Base-by-base conservation (phyloP, 345 rosid species). In the Hibiscus syriacus region DNA sequence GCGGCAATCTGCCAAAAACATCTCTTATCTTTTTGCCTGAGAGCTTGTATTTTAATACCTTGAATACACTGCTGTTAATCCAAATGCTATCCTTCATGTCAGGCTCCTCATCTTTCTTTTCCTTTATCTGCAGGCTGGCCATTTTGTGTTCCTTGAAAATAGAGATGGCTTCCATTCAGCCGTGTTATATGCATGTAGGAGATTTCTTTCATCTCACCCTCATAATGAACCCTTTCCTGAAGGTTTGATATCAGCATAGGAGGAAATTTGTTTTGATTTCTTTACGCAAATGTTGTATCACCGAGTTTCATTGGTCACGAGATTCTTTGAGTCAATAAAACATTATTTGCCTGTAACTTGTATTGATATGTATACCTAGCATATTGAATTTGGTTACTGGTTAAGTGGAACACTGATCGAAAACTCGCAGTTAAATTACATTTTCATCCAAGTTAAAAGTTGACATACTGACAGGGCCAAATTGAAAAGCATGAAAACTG, bases 81-180 rank as follows among this genome's bases (percentile, higher is more conserved):
- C 16, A 4, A 65, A 14, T 46, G 13, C 32, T 13, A 9, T 20
- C 54, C 26, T 45, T 41, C 29, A 8, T 19, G 36, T 52, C 22
- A 45, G 65, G 2, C 39, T 50, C 0, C 43, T 71, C 17, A 65
- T 45, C 23, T 29, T 23, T 20, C 19, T 52, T 27, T 20, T 57
- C 4, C 57, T 53, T 29, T 14, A n/a, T 54, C 36, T 75, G 70
- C 85, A 95, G 99, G 86, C 76, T 8, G 98, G 97, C 10, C 99
- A 95, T 50, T 95, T 82, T 50, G 90, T 90, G 63, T 95, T 95
- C 83, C 83, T 95, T 49, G 99, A 95, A 69, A 91, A 91, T 53
- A 91, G 89, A 45, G 32, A 38, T 3, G 90, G 78, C 30, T 91
- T 91, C 70, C 99, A 87, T 79, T 78, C 90, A 5, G 95, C 97